Base-by-base conservation (phyloP, 1,284 basidiomycete species). In the Irpex sp. region DNA sequence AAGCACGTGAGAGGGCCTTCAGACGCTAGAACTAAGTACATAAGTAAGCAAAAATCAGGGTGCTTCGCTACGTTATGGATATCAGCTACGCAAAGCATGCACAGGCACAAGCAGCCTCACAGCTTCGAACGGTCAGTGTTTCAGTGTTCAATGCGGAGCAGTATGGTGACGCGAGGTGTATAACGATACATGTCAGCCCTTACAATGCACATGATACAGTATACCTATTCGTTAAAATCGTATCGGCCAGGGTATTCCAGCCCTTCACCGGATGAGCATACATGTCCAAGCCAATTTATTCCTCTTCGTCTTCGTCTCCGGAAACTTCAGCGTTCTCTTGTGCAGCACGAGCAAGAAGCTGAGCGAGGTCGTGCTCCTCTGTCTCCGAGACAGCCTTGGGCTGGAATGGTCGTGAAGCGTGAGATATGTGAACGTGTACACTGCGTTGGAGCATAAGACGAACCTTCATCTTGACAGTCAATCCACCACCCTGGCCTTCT, bases 401-500 rank as follows among this genome's bases (percentile, higher is more conserved):
- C 93, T 95, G 71, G 26, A 17, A 61, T 37, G 31, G 63, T 4
- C 33, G 61, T 46, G 7, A 3, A 58, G 15, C 51, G 58, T 37
- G 37, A 56, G 46, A 46, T 13, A 49, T 36, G 59, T 21, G 11
- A 46, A 47, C 5, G 43, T 26, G 8, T 55, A 33, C 60, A 46
- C 57, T 33, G 47, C 11, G 51, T 19, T 17, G 26, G 26, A 57
- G 31, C 31, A 56, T 43, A 60, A 60, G 9, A 74, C 81, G 62
- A 66, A 92, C 94, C 88, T 94, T 97, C 96, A 99, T 98, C 83
- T 98, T 99, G 61, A 99, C 89, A 33, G 92, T 83, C 66, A 98
- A 81, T 58, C 87, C 86, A 2, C 97, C 97, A 43, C 94, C 94
- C 70, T 91, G 86, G 65, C 86, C 82, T 72, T 93, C 89, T 66